Evolutionary conservation across 2,329 filamentous ascomycete genomes (phyloP).

Genomic region (Penicillium italicum): DNA sequence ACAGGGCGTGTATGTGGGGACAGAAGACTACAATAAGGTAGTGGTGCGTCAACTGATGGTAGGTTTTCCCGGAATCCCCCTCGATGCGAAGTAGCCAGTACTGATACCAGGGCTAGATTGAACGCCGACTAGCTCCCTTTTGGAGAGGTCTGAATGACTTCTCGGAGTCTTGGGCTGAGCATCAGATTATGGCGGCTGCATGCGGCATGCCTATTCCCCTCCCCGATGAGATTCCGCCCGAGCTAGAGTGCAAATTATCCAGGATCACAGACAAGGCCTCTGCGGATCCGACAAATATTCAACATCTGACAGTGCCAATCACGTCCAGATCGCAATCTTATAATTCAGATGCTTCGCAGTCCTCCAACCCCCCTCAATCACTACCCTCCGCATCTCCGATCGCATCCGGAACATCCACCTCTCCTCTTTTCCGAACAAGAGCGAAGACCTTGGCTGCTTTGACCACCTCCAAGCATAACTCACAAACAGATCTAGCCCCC

Average conservation of each 20-base stretch:
- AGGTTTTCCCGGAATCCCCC: slow-evolving; percentile 28
- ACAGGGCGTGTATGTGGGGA: slow-evolving; percentile 84
- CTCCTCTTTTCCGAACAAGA: slow-evolving; percentile 70
- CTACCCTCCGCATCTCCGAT: slow-evolving; percentile 58
- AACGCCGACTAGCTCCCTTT: slow-evolving; percentile 87
- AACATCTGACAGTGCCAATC: slow-evolving; percentile 76
- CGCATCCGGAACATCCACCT: slow-evolving; percentile 48
- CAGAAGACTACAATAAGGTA: slow-evolving; percentile 88
- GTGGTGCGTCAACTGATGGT: slow-evolving; percentile 89
- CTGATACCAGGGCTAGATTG: slow-evolving; percentile 62
- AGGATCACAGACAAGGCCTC: slow-evolving; percentile 47
- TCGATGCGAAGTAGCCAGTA: neutral
- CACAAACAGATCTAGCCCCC: slow-evolving; percentile 67
- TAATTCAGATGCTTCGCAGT: slow-evolving; percentile 68
- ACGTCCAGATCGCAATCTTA: slow-evolving; percentile 71
- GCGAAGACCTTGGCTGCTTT: slow-evolving; percentile 86
- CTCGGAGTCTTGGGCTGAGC: slow-evolving; percentile 83
- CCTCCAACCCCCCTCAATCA: slow-evolving; percentile 60
- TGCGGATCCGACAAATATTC: slow-evolving; percentile 58
- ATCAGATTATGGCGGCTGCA: slow-evolving; percentile 89
- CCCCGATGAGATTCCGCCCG: slow-evolving; percentile 75
- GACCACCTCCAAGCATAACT: slow-evolving; percentile 71
- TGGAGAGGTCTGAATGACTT: slow-evolving; percentile 93
- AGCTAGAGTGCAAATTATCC: slow-evolving; percentile 55
- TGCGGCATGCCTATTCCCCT: slow-evolving; percentile 79